phyloP scores from a whole-genome alignment of 805 yeast genomes.

The Schizosaccharomyces osmophilus region DNA sequence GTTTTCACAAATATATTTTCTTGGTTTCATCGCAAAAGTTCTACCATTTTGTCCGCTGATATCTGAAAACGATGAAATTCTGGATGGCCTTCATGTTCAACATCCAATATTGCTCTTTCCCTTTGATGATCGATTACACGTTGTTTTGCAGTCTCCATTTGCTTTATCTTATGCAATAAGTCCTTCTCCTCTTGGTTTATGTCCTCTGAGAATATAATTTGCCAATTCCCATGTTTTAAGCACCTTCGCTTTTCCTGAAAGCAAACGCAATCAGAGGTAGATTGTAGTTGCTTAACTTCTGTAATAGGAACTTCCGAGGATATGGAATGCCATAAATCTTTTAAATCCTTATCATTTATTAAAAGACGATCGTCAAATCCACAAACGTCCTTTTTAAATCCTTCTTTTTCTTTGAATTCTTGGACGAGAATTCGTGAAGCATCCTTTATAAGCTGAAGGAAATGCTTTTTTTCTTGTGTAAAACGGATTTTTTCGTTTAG shows the following conservation, averaged over 20 bases:
- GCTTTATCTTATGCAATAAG: not conserved
- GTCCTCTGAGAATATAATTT: slow-evolving; percentile 7
- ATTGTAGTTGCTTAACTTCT: not conserved
- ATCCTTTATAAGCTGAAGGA: not conserved
- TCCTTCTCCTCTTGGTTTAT: slow-evolving; percentile 5
- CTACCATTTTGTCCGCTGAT: not conserved
- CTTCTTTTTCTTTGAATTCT: not conserved
- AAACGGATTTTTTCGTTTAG: not conserved
- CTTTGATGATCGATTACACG: not conserved
- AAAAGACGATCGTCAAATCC: slow-evolving; percentile 11
- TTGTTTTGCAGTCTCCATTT: not conserved
- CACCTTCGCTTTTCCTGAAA: slow-evolving; percentile 8
- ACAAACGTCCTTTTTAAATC: slow-evolving; percentile 11
- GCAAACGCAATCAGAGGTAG: slow-evolving; percentile 6
- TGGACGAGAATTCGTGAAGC: not conserved
- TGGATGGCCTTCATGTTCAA: not conserved
- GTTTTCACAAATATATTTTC: not conserved
- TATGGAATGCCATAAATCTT: not conserved
- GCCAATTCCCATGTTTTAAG: slow-evolving; percentile 8
- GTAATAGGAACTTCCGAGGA: not conserved
- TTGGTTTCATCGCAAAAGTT: not conserved
- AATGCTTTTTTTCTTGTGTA: not conserved
- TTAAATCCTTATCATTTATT: not conserved
- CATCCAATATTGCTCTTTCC: not conserved
- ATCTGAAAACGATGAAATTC: not conserved